Evolutionary conservation across 352 stramenopile species (phyloP), one percentile per base, ranked within the genome.

Genomic region (Phytophthora pistaciae): DNA sequence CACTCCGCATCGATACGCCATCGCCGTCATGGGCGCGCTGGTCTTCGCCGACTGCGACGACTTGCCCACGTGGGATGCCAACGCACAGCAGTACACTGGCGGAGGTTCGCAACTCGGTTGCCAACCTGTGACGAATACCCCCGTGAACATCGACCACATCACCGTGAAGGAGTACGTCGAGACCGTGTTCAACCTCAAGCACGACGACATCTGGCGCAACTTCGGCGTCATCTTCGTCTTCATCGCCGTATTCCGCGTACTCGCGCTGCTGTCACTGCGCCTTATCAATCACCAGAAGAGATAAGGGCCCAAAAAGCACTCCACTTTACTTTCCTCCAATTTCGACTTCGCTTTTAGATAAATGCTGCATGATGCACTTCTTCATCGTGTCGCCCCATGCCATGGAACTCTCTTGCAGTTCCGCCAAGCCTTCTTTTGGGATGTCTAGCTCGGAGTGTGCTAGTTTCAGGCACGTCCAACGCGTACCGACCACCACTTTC

Each of bases 1-100:
- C 20, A 75, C 60, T 11, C 74, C 73, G 1, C 75, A 75, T n/a
- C 36, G 33, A 0, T 82, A 80, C 52, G 57, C 38, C 13, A 42
- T 78, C 13, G 50, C 61, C 0, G 68, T 77, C 46, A 49, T 84
- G 53, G 63, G 56, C 0, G 52, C 63, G 0, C 9, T 77, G 10
- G 66, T 77, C 7, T 77, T 79, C 11, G 57, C 44, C 5, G 62
- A 77, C 27, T 79, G 72, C 29, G 56, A 70, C 27, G 63, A 69
- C 3, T 40, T 70, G 49, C 67, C 74, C 1, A 61, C 48, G 1
- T 78, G 66, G 64, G 40, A 78, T 31, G n/a, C 18, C 5, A 31
- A 18, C 3, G 31, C 63, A 10, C 33, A 63, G 21, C 36, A 70
- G 29, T 71, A 71, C 52, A 50, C 33, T 3, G 33, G 36, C 8